phyloP scores from a whole-genome alignment of 495 filamentous ascomycete species.

The Lindgomyces ingoldianus region DNA sequence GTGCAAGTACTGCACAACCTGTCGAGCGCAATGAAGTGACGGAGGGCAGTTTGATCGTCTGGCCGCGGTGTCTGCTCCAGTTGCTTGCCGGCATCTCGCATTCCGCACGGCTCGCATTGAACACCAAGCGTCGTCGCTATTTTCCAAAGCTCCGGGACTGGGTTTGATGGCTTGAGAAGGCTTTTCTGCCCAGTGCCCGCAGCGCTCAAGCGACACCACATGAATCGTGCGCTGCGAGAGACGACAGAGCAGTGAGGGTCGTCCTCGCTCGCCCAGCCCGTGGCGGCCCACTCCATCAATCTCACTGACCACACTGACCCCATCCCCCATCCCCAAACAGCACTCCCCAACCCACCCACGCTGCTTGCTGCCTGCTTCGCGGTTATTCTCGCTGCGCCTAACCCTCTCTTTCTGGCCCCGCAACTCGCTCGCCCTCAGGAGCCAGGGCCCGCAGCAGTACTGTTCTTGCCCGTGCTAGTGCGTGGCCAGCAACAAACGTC shows the following conservation, averaged over 20 bases:
- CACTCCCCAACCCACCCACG: background rate
- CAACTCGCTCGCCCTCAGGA: constrained; percentile 19
- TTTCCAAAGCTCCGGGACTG: constrained; percentile 25
- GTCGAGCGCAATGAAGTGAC: no score
- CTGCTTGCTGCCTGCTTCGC: background rate
- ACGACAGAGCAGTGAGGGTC: no score
- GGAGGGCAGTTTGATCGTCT: no score
- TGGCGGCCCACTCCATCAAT: background rate
- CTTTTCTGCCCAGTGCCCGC: background rate
- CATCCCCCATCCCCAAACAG: background rate
- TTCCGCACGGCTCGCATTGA: background rate
- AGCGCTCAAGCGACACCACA: constrained; percentile 17
- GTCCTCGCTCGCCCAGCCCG: no score
- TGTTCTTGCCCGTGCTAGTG: background rate
- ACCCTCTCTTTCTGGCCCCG: constrained; percentile 7
- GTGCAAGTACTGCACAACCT: no score
- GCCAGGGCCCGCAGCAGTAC: background rate
- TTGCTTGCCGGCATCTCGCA: background rate
- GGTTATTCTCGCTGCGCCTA: background rate
- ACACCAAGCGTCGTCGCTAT: background rate
- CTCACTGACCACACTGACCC: background rate
- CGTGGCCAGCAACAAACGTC: constrained; percentile 11
- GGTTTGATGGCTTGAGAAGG: constrained; percentile 28
- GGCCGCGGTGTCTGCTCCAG: no score
- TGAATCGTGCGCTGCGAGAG: background rate